A percentile compares a stretch with the other conserved stretches of the same genome.
These are phyloP conservation scores for Yamadazyma membranifaciens DNA, from an alignment of 1,139 yeast species.

Conservation along the genomic window DNA sequence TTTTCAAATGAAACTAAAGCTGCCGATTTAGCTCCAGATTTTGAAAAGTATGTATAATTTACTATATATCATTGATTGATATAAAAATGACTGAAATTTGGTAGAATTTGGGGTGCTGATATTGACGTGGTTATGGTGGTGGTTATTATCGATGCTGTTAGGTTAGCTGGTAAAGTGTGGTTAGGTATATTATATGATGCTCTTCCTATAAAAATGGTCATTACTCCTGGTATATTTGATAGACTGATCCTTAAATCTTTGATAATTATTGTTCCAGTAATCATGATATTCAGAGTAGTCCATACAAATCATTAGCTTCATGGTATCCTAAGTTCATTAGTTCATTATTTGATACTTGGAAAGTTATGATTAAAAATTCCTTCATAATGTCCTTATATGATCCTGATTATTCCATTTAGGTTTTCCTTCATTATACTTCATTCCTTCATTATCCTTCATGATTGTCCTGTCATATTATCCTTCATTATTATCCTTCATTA, in stretches of 20 bases:
- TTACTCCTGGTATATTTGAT: too few species aligned
- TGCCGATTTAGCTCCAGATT: slow-evolving; percentile 64
- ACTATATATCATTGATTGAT: neutral
- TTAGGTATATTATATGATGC: slow-evolving; percentile 4
- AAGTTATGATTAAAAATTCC: too few species aligned
- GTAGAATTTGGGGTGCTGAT: neutral
- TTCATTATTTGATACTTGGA: too few species aligned
- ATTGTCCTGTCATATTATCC: neutral
- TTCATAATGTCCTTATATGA: too few species aligned
- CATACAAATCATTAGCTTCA: neutral
- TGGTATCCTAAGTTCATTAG: neutral
- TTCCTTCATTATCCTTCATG: too few species aligned
- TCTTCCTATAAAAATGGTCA: neutral
- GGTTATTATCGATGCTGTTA: neutral
- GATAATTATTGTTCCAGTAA: too few species aligned
- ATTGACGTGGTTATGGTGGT: neutral
- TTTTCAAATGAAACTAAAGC: slow-evolving; percentile 61
- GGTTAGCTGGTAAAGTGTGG: neutral
- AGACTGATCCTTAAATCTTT: neutral
- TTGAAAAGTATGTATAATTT: slow-evolving; percentile 57
- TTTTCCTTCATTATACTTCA: too few species aligned
- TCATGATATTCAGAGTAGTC: too few species aligned
- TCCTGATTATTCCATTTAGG: too few species aligned
- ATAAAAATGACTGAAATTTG: neutral
- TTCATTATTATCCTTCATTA: too few species aligned